Base-by-base conservation (phyloP, 495 filamentous ascomycete genomes). In the Endocarpon pusillum region DNA sequence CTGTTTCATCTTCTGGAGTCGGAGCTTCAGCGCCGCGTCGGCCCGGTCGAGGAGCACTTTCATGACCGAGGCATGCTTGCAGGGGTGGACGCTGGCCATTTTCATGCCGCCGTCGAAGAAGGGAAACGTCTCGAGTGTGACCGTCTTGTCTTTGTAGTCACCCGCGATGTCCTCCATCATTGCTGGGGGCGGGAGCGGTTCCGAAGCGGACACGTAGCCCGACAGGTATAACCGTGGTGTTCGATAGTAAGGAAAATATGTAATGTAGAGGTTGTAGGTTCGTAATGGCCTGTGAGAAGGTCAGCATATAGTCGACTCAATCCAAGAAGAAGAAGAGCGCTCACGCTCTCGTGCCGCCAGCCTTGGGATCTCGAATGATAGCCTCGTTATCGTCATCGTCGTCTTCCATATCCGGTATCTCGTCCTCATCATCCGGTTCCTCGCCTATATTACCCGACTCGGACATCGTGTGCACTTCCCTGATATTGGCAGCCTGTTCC, bases 81-180 rank as follows among this genome's bases (percentile, higher is more conserved):
- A 80, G 3, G 91, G 91, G 47, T 99, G 91, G 18, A 99, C 80
- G 36, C 75, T 84, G 19, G 89, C 91, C 76, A 93, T 99, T 62
- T 92, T 91, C 43, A 93, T 69, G 38, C 64, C 71, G 7, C 63
- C 57, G 32, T 81, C 76, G 47, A 81, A 85, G 64, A 85, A 91
- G 17, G 84, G 84, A 53, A 99, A 99, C 52, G 94, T 83, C 54
- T 99, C 91, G 25, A 96, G 72, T 11, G 91, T 99, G 39, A 99
- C 89, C 5, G 89, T 99, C 62, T 99, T 99, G 59, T 96, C 87
- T 51, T 93, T 92, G 66, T 99, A 99, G 65, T 99, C 91, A 45
- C 91, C 87, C 19, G 94, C 80, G 45, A 99, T 96, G 46, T 99
- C 91, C 50, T 99, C 89, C 79, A 96, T 93, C 91, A 99, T 96